Percentiles rank a stretch among this genome's conserved stretches.
Conservation (phyloP, 371 early-diverging fungal genomes). For the Syncephalastrum monosporum region DNA sequence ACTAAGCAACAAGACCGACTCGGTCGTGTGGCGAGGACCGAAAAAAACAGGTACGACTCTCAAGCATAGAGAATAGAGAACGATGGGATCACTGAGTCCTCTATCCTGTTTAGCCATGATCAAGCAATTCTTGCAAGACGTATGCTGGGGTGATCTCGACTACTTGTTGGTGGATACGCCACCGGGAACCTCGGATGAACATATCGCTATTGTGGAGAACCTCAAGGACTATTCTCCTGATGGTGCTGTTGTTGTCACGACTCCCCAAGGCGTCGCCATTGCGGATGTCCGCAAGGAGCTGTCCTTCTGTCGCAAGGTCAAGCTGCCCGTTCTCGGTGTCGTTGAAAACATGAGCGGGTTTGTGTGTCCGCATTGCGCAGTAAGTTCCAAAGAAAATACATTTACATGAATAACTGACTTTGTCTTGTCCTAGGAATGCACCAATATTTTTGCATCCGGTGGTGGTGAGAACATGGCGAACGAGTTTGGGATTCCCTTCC, state of each 20-base stretch:
- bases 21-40: slow-evolving; percentile 97
- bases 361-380: slow-evolving; percentile 85
- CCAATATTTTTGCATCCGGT: slow-evolving; percentile 90
- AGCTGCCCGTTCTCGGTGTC: slow-evolving; percentile 80
- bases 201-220: slow-evolving; percentile 79
- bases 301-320: slow-evolving; percentile 81
- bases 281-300: slow-evolving; percentile 88
- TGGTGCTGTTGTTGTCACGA: slow-evolving; percentile 90
- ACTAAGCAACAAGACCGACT: slow-evolving; percentile 75
- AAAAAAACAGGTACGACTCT: slow-evolving; percentile 74
- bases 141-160: slow-evolving; percentile 85
- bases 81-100: no score
- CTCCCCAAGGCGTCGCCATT: slow-evolving; percentile 87
- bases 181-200: slow-evolving; percentile 96
- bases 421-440: slow-evolving; percentile 69
- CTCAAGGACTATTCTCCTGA: slow-evolving; percentile 73
- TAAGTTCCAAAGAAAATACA: slow-evolving; percentile 40
- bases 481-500: slow-evolving; percentile 73
- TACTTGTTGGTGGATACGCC: slow-evolving; percentile 94
- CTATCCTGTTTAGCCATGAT: slow-evolving; percentile 66
- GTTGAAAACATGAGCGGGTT: slow-evolving; percentile 96
- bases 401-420: slow-evolving; percentile 28
- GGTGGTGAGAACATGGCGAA: slow-evolving; percentile 89
- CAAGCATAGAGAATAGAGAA: no score
- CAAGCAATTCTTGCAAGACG: slow-evolving; percentile 88